These are phyloP conservation scores for Volutella citrinella DNA, from an alignment of 2,329 filamentous ascomycete genomes.

Conservation along the genomic window DNA sequence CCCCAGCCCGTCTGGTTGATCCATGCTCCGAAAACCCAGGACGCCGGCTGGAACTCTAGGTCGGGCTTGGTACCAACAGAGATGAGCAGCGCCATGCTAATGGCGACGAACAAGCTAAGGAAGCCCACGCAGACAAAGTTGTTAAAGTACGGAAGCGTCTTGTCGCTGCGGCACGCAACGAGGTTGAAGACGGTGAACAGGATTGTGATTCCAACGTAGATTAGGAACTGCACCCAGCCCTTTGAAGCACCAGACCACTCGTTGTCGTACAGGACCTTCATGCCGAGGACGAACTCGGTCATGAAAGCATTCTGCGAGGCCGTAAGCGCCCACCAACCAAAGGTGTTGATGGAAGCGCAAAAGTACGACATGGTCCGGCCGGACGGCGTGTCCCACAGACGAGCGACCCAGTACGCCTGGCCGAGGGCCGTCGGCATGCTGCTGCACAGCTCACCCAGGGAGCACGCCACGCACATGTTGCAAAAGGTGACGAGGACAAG, in stretches of 20 bases:
- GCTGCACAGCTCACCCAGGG: slow-evolving; percentile 53
- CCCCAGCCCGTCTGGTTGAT: slow-evolving; percentile 44
- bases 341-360: slow-evolving; percentile 58
- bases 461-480: slow-evolving; percentile 51
- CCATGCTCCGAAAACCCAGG: slow-evolving; percentile 52
- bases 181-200: slow-evolving; percentile 49
- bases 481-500: slow-evolving; percentile 48
- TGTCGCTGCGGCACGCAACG: slow-evolving; percentile 44
- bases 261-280: slow-evolving; percentile 51
- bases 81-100: slow-evolving; percentile 50
- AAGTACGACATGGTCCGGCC: slow-evolving; percentile 53
- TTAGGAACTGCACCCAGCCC: slow-evolving; percentile 53
- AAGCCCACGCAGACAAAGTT: slow-evolving; percentile 54
- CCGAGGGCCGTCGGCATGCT: slow-evolving; percentile 59
- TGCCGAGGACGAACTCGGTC: slow-evolving; percentile 53
- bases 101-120: slow-evolving; percentile 46
- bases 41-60: slow-evolving; percentile 44
- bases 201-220: slow-evolving; percentile 50
- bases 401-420: slow-evolving; percentile 52
- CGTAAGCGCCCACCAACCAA: slow-evolving; percentile 57
- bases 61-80: slow-evolving; percentile 42
- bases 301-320: slow-evolving; percentile 56
- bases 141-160: slow-evolving; percentile 47
- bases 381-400: slow-evolving; percentile 31
- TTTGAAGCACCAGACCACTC: slow-evolving; percentile 40